Base-by-base conservation (phyloP, 1,139 yeast species). In the Zygosaccharomyces sapae region DNA sequence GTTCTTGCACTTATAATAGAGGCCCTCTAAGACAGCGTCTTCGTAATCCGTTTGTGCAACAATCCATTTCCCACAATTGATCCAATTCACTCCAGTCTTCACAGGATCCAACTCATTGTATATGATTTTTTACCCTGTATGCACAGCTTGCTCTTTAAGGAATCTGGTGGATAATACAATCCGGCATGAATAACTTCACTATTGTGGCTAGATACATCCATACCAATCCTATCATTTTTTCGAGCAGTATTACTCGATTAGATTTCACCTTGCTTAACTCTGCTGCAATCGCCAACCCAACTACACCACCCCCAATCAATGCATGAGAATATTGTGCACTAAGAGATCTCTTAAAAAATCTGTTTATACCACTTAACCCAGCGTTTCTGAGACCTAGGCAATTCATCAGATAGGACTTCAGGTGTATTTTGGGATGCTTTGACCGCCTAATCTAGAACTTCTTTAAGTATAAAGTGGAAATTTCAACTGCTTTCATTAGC, bases 111-210 rank as follows among this genome's bases (percentile, higher is more conserved):
- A 20, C 13, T 75, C 75, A 22, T 70, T 66, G 61, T 88, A 89
- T 13, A 89, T 72, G 64, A 81, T 67, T 19, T 79, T 57, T 86
- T 88, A 0, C 97, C 97, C 35, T 74, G 73, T 30, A 89, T 73
- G 57, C 96, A 89, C 37, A 89, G 68, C 55, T 72, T 69, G 0
- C 87, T 79, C 61, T 87, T 83, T 48, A 89, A 69, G 3, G 85
- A 75, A 48, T 78, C 77, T 8, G 70, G 69, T 0, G 96, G 95
- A 59, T 86, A 85, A 63, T 89, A 89, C 6, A 89, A 60, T 0
- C 96, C 97, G 0, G 96, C 96, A 66, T 89, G 97, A 30, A 89
- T 83, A 25, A 89, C 97, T 59, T 89, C 97, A 2, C 95, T 86
- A 70, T 89, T 89, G 44, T 96, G 71, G 8, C 94, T 78, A 2